Base-by-base conservation (phyloP, 768 basidiomycete genomes). In the Boletus insuetus region DNA sequence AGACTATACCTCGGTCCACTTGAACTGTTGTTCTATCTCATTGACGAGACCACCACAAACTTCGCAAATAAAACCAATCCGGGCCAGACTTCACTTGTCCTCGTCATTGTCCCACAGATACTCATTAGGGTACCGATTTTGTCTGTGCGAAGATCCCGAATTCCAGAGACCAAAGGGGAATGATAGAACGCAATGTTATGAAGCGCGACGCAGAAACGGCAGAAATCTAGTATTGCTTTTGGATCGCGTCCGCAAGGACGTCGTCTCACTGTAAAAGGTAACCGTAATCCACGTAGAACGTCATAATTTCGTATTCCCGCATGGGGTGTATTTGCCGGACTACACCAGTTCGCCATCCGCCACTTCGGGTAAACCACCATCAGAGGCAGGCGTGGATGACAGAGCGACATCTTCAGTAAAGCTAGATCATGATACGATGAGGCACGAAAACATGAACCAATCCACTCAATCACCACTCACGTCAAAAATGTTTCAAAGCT, bases 211-310 rank as follows among this genome's bases (percentile, higher is more conserved):
- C 37, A 98, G 82, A 73, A 91, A 99, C 0, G 96, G 96, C 2
- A 98, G 77, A 74, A 98, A 98, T 65, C 97, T 98, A 98, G 69
- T 99, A 98, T 68, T 97, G 93, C 58, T 85, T 89, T 60, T 90
- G 87, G 56, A 99, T 92, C 3, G 96, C 96, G 60, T 91, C 84
- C 1, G 96, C 95, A 19, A 98, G 87, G 7, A 94, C 87, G 59
- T 97, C 94, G 69, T 98, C 95, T 51, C 86, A 82, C 67, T 89
- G 85, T 26, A 97, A 81, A 35, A 98, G 80, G 69, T 99, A 94
- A 11, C 85, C 82, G 56, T 89, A 98, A 76, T 98, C 95, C 72
- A 99, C 88, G 67, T 98, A 99, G 67, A 99, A 87, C 0, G 96
- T 98, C 10, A 92, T 92, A 51, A 97, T 79, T 67, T 94, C 89